phyloP scores from a whole-genome alignment of 1,284 basidiomycete genomes.

The Takashimella tepidaria region DNA sequence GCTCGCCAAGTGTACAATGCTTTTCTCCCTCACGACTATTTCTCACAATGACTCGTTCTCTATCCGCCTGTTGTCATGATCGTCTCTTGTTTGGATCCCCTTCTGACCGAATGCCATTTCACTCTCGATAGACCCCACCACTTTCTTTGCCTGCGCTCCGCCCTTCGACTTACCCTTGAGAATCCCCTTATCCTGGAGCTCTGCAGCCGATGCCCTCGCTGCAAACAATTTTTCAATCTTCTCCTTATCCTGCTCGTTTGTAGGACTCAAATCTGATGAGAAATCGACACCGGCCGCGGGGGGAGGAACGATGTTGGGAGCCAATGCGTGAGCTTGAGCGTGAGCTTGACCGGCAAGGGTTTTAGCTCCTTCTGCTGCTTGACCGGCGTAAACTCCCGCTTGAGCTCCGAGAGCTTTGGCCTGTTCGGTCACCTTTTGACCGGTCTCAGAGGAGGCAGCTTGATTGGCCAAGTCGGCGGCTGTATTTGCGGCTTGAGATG shows the following conservation, averaged over 20 bases:
- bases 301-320: conserved; percentile 30
- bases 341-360: conserved; percentile 35
- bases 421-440: conserved; percentile 22
- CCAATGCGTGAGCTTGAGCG: conserved; percentile 30
- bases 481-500: conserved; percentile 23
- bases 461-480: conserved; percentile 28
- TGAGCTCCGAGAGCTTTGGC: conserved; percentile 25
- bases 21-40: too few species aligned
- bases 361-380: conserved; percentile 12
- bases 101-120: neutral
- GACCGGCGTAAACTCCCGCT: conserved; percentile 11
- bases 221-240: conserved; percentile 59
- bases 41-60: too few species aligned
- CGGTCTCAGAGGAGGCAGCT: conserved; percentile 33
- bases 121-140: neutral
- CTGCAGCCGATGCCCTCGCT: conserved; percentile 57
- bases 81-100: too few species aligned
- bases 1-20: too few species aligned
- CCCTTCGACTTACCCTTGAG: conserved; percentile 57
- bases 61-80: too few species aligned
- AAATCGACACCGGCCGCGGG: conserved; percentile 33
- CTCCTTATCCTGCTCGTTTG: conserved; percentile 33
- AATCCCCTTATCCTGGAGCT: conserved; percentile 67
- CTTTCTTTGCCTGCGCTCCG: neutral
- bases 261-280: conserved; percentile 33